phyloP scores from a whole-genome alignment of 352 stramenopile species.

The Globisporangium alternatum region DNA sequence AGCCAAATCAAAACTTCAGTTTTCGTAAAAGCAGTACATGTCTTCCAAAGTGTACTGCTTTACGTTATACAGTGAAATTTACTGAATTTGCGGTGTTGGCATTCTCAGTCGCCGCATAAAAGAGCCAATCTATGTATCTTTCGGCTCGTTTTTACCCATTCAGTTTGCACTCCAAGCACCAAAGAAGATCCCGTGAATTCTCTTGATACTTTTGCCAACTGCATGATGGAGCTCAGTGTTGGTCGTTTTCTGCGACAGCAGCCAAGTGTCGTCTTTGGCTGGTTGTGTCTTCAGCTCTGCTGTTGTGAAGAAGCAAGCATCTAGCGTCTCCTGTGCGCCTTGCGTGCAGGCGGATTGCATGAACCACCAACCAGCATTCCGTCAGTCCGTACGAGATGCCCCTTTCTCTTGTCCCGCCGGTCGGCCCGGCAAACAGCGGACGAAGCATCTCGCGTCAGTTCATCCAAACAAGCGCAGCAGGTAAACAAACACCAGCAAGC shows the following conservation, averaged over 20 bases:
- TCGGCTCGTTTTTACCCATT: background rate
- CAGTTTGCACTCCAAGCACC: constrained; percentile 3
- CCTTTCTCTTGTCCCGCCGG: background rate
- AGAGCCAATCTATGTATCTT: background rate
- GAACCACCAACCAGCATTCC: background rate
- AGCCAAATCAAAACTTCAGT: background rate
- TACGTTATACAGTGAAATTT: background rate
- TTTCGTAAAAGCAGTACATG: background rate
- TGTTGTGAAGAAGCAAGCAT: background rate
- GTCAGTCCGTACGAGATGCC: background rate
- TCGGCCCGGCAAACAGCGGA: background rate
- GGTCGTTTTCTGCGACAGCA: constrained; percentile 1
- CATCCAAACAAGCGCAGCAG: background rate
- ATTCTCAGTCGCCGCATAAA: background rate
- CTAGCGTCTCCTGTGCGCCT: background rate
- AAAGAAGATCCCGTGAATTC: constrained; percentile 2
- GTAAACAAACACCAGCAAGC: constrained; percentile 1
- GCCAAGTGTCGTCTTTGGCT: no score
- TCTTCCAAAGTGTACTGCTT: background rate
- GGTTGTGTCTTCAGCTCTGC: constrained; percentile 3
- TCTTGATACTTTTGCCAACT: background rate
- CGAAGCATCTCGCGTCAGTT: constrained; percentile 1
- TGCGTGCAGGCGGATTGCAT: constrained; percentile 5
- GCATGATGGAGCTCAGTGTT: background rate
- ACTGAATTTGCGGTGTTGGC: background rate